Percentiles rank a stretch among this genome's conserved stretches.
phyloP scores from a whole-genome alignment of 441 rosid genomes.

The Cnidoscolus chayamansa region DNA sequence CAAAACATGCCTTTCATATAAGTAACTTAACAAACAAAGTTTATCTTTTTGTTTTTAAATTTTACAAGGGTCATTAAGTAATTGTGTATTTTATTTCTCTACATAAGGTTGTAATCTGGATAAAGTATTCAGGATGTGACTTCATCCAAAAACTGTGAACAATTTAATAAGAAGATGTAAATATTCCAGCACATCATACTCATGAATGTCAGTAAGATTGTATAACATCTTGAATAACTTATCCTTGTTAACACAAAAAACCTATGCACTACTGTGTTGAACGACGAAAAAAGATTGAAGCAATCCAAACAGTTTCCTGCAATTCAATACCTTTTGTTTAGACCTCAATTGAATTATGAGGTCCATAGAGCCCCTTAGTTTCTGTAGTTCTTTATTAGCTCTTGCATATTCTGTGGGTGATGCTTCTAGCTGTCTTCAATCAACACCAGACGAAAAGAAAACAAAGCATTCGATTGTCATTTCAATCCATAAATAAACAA shows the following conservation, averaged over 20 bases:
- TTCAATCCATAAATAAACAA: not conserved
- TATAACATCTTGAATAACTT: not conserved
- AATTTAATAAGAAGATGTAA: not conserved
- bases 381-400: slow-evolving; percentile 85
- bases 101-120: not conserved
- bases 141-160: not conserved
- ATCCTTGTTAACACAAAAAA: not conserved
- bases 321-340: slow-evolving; percentile 59
- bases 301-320: not conserved
- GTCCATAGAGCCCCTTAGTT: slow-evolving; percentile 63
- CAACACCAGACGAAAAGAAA: slow-evolving; percentile 29
- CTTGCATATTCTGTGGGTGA: slow-evolving; percentile 63
- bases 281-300: not conserved
- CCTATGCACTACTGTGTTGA: not conserved
- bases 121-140: not conserved
- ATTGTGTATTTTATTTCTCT: not conserved
- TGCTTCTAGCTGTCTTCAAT: slow-evolving; percentile 85
- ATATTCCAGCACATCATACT: not conserved
- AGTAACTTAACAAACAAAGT: not conserved
- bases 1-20: not conserved
- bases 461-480: slow-evolving; percentile 5
- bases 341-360: slow-evolving; percentile 62
- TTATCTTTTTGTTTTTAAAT: not conserved
- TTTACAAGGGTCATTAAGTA: not conserved
- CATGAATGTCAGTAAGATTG: slow-evolving; percentile 1